Percentiles rank a stretch among this genome's conserved stretches.
Conservation (phyloP, 148 eudicot genomes). For the Suaeda aralocaspica region DNA sequence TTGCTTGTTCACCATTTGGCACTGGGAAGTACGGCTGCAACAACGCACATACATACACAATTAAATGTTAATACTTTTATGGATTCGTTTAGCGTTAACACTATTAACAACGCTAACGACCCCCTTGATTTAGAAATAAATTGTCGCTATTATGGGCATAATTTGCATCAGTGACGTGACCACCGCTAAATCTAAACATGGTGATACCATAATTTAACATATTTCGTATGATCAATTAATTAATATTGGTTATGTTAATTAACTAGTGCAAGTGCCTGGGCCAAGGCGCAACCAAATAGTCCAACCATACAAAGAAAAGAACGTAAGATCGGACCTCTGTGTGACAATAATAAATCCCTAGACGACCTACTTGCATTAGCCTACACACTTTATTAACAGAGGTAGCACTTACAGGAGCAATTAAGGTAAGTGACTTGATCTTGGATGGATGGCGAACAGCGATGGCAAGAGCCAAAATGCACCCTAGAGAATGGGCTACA, state of each 20-base stretch:
- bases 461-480: conserved; percentile 84
- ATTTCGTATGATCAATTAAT: not conserved
- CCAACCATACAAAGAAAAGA: no score
- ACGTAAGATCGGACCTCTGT: no score
- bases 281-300: not conserved
- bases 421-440: conserved; percentile 74
- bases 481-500: conserved; percentile 91
- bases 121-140: no score
- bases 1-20: conserved; percentile 72
- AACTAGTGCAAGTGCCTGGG: not conserved
- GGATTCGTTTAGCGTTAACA: no score
- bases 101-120: no score
- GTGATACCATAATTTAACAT: not conserved
- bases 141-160: no score
- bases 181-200: not conserved
- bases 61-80: no score
- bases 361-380: no score
- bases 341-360: no score
- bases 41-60: not conserved
- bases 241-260: not conserved
- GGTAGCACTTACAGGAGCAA: conserved; percentile 91
- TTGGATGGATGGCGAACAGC: conserved; percentile 64
- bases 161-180: not conserved
- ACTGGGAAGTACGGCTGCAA: conserved; percentile 83
- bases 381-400: no score